Conservation (phyloP, 169 alveolate genomes). For the Plasmodium sp. region DNA sequence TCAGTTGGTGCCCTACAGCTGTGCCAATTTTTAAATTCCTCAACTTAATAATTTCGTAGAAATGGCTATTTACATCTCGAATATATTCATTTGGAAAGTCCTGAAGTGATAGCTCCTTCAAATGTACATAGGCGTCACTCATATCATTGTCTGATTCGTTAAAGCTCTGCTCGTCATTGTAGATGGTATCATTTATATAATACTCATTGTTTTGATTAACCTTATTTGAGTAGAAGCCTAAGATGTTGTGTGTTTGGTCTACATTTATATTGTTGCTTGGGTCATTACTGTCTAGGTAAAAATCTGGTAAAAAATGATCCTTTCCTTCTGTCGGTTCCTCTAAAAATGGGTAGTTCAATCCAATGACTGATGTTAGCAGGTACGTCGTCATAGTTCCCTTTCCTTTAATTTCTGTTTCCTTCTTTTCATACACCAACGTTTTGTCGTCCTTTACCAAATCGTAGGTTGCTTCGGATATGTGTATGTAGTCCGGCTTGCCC, state of each 20-base stretch:
- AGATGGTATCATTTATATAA: slow-evolving; percentile 27
- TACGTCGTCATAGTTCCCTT: slow-evolving; percentile 90
- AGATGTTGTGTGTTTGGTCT: slow-evolving; percentile 41
- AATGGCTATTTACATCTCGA: slow-evolving; percentile 65
- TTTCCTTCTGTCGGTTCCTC: slow-evolving; percentile 24
- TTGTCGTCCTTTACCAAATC: slow-evolving; percentile 83
- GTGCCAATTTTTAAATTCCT: slow-evolving; percentile 64
- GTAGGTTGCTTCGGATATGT: slow-evolving; percentile 86
- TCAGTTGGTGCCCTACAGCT: slow-evolving; percentile 60
- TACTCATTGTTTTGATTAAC: slow-evolving; percentile 13
- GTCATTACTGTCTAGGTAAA: slow-evolving; percentile 11
- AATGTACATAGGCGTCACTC: slow-evolving; percentile 14
- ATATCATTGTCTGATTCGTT: not conserved
- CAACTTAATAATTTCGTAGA: slow-evolving; percentile 54
- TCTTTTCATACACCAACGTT: slow-evolving; percentile 81
- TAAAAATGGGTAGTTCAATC: slow-evolving; percentile 78
- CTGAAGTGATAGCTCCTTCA: slow-evolving; percentile 37
- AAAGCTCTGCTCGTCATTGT: slow-evolving; percentile 1
- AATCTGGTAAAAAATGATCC: slow-evolving; percentile 15
- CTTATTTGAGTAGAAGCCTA: slow-evolving; percentile 34
- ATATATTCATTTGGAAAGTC: slow-evolving; percentile 57
- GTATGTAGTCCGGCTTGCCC: slow-evolving; percentile 87
- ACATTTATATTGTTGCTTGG: slow-evolving; percentile 12
- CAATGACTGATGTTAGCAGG: slow-evolving; percentile 79
- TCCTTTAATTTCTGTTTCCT: slow-evolving; percentile 89